Conservation (phyloP, 768 basidiomycete species). For the Paxillus involutus region DNA sequence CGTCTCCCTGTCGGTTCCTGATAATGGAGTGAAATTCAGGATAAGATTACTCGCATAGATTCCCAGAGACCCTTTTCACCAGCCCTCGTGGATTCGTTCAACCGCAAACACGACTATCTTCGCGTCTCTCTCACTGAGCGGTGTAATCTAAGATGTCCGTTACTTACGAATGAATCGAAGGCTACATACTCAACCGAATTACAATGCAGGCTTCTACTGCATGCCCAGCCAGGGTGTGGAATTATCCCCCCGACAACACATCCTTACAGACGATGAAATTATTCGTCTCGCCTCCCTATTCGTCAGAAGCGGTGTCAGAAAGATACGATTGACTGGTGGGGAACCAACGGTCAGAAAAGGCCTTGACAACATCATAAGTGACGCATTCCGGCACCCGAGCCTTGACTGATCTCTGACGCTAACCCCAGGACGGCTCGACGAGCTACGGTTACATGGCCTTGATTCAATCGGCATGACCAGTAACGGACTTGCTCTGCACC, state of each 20-base stretch:
- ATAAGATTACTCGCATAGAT: constrained; percentile 57
- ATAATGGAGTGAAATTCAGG: constrained; percentile 33
- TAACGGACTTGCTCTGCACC: constrained; percentile 76
- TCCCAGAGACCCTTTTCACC: constrained; percentile 45
- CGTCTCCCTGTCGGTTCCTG: not conserved
- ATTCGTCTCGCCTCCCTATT: constrained; percentile 74
- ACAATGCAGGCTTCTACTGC: constrained; percentile 75
- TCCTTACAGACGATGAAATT: constrained; percentile 77
- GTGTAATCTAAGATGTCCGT: constrained; percentile 82
- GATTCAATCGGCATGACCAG: constrained; percentile 83
- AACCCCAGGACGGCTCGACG: constrained; percentile 55
- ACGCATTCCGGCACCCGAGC: constrained; percentile 13
- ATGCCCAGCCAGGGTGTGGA: constrained; percentile 84
- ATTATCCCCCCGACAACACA: constrained; percentile 64
- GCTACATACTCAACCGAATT: not conserved
- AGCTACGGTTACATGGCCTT: constrained; percentile 60
- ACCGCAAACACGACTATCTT: constrained; percentile 79
- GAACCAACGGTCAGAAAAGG: constrained; percentile 85
- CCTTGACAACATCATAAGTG: constrained; percentile 67
- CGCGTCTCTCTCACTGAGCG: constrained; percentile 84
- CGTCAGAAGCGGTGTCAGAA: constrained; percentile 78
- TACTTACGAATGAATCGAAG: not conserved
- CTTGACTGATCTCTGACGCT: constrained; percentile 5
- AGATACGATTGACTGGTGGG: constrained; percentile 87
- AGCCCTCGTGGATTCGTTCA: constrained; percentile 63